phyloP scores from a whole-genome alignment of 306 rosid genomes.

The Begonia fuchsioides region DNA sequence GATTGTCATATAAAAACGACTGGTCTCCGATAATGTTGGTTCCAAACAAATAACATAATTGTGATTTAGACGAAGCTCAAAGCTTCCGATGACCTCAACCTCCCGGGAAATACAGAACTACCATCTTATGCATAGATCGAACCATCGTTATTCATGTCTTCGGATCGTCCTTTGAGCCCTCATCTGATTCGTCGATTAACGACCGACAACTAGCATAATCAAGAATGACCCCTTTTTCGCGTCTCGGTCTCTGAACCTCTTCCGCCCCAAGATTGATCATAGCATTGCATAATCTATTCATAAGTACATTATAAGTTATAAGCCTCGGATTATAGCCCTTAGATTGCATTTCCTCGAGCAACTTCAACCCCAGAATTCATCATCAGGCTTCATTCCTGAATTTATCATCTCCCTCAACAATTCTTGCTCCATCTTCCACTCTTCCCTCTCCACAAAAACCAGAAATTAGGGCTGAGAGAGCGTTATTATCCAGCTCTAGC shows the following conservation, averaged over 20 bases:
- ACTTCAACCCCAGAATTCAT: slow-evolving; percentile 55
- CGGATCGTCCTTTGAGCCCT: slow-evolving; percentile 23
- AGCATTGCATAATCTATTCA: slow-evolving; percentile 81
- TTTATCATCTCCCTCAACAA: slow-evolving; percentile 54
- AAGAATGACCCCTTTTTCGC: slow-evolving; percentile 53
- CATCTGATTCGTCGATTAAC: slow-evolving; percentile 34
- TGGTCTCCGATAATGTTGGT: too few species aligned
- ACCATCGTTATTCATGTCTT: slow-evolving; percentile 28
- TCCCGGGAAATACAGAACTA: too few species aligned
- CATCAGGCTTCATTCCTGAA: slow-evolving; percentile 58
- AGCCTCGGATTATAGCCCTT: slow-evolving; percentile 46
- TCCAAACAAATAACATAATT: too few species aligned
- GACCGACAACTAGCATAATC: slow-evolving; percentile 63
- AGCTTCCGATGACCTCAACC: too few species aligned
- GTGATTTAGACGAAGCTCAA: too few species aligned
- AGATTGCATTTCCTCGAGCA: slow-evolving; percentile 66
- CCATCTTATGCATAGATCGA: too few species aligned
- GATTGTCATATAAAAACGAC: too few species aligned
- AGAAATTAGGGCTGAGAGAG: slow-evolving; percentile 60
- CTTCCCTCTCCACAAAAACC: slow-evolving; percentile 68
- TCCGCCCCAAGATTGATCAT: slow-evolving; percentile 63
- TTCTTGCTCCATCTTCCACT: slow-evolving; percentile 39
- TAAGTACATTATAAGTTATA: slow-evolving; percentile 71
- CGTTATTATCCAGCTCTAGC: slow-evolving; percentile 49
- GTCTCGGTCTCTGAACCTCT: slow-evolving; percentile 26